A percentile compares a stretch with the other conserved stretches of the same genome.
These are phyloP conservation scores for Blastomyces gilchristii DNA, from an alignment of 2,329 filamentous ascomycete genomes.

Conservation along the genomic window DNA sequence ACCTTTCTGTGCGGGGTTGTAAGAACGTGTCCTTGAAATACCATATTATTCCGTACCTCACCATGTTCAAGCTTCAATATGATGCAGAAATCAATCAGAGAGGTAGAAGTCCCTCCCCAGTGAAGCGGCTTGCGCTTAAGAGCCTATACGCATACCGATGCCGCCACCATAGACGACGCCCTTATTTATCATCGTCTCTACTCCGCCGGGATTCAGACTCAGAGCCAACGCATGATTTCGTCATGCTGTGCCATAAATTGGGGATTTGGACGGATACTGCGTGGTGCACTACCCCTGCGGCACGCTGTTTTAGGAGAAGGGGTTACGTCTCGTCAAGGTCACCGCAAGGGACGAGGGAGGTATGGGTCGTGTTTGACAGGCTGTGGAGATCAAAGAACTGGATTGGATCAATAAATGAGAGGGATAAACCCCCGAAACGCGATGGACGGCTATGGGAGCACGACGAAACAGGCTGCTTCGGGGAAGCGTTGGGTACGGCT, in stretches of 20 bases:
- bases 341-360: conserved; percentile 46
- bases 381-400: conserved; percentile 51
- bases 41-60: conserved; percentile 51
- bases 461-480: conserved; percentile 43
- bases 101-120: conserved; percentile 23
- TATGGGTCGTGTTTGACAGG: conserved; percentile 53
- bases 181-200: conserved; percentile 48
- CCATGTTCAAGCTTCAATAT: conserved; percentile 36
- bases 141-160: conserved; percentile 53
- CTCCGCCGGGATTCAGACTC: conserved; percentile 49
- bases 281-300: conserved; percentile 50
- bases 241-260: conserved; percentile 48
- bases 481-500: conserved; percentile 45
- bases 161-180: conserved; percentile 50
- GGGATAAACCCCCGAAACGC: conserved; percentile 24
- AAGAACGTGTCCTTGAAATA: conserved; percentile 57
- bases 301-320: conserved; percentile 45
- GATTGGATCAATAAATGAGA: conserved; percentile 38
- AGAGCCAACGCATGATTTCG: conserved; percentile 51
- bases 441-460: conserved; percentile 49
- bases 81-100: conserved; percentile 38
- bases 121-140: conserved; percentile 43
- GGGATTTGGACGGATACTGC: conserved; percentile 53
- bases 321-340: conserved; percentile 48
- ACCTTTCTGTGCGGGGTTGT: conserved; percentile 52